phyloP scores from a whole-genome alignment of 805 yeast genomes.

The Metschnikowia kunwiensis region DNA sequence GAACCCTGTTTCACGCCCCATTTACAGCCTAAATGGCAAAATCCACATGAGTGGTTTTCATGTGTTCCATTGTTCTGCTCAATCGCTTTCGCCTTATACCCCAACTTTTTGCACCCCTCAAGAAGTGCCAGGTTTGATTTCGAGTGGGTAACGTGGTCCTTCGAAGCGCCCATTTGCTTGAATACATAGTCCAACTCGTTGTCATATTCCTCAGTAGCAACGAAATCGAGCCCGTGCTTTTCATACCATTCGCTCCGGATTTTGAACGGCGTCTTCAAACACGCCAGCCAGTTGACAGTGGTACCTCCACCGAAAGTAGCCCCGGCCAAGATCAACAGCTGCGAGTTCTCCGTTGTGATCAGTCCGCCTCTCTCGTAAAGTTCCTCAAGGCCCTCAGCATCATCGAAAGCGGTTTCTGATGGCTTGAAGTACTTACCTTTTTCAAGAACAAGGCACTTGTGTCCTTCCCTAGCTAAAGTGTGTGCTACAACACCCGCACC shows the following conservation, averaged over 20 bases:
- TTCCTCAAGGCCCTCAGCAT: constrained; percentile 31
- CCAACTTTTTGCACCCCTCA: constrained; percentile 45
- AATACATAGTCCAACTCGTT: constrained; percentile 45
- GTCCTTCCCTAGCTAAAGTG: constrained; percentile 42
- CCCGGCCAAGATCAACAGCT: constrained; percentile 44
- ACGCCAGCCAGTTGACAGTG: constrained; percentile 57
- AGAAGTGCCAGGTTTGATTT: constrained; percentile 41
- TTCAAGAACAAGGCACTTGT: constrained; percentile 45
- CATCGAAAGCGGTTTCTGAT: constrained; percentile 35
- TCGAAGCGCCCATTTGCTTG: constrained; percentile 47
- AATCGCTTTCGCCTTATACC: constrained; percentile 39
- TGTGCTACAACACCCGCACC: constrained; percentile 55
- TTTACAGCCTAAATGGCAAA: constrained; percentile 48
- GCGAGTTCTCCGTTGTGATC: constrained; percentile 33
- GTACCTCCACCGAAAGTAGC: constrained; percentile 57
- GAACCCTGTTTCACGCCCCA: constrained; percentile 54
- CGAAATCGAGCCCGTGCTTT: constrained; percentile 45
- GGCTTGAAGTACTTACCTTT: constrained; percentile 45
- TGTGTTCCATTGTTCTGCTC: constrained; percentile 47
- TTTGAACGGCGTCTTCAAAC: constrained; percentile 46
- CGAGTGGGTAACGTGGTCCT: constrained; percentile 41
- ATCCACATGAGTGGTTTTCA: constrained; percentile 44
- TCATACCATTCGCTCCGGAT: constrained; percentile 53
- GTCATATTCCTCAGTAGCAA: constrained; percentile 41
- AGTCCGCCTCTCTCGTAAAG: constrained; percentile 42